These are phyloP conservation scores for Maudiozyma saulgeensis DNA, from an alignment of 805 yeast genomes.

Conservation along the genomic window DNA sequence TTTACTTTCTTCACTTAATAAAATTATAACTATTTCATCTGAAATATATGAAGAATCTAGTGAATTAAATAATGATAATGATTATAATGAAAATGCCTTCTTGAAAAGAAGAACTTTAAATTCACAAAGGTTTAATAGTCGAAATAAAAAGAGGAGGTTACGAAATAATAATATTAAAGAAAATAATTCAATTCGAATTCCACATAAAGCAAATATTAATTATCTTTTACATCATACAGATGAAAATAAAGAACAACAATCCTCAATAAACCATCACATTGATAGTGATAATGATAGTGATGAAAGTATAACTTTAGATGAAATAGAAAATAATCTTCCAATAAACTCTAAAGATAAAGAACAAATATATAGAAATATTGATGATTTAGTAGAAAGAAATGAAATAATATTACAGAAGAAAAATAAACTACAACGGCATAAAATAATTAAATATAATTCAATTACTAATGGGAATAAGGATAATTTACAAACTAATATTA, in stretches of 20 bases:
- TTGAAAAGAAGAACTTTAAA: too few species aligned
- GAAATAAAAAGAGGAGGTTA: not conserved
- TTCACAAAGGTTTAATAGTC: not conserved
- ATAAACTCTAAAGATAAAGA: not conserved
- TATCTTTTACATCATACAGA: not conserved
- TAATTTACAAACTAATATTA: too few species aligned
- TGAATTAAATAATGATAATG: not conserved
- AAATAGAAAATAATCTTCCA: constrained; percentile 3
- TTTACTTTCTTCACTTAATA: not conserved
- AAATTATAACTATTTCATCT: not conserved
- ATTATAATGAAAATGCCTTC: not conserved
- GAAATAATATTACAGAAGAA: not conserved
- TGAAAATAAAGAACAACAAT: not conserved
- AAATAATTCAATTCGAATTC: not conserved
- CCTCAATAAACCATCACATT: not conserved
- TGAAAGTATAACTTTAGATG: constrained; percentile 1
- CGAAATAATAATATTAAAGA: not conserved
- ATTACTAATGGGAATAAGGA: not conserved
- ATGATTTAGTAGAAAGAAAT: not conserved
- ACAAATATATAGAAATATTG: constrained; percentile 1
- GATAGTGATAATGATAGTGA: not conserved
- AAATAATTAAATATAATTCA: not conserved
- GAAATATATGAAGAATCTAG: not conserved
- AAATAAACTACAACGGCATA: not conserved
- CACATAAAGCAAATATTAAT: not conserved